These are phyloP conservation scores for Exophiala sp. DNA, from an alignment of 2,329 filamentous ascomycete species.

Conservation along the genomic window DNA sequence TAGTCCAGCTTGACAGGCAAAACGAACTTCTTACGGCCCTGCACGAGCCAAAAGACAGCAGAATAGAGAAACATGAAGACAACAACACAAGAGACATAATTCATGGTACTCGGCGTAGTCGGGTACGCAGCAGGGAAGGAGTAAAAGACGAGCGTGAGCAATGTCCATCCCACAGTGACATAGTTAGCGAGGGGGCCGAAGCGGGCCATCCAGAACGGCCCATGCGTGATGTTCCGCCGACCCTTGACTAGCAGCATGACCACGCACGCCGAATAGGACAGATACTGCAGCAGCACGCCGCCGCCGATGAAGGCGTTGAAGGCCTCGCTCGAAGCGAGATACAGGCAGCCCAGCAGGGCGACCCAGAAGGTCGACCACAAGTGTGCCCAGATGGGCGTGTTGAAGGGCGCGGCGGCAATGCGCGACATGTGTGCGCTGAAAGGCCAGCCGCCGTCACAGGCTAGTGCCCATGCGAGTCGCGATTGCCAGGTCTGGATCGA, in stretches of 20 bases:
- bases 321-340: slow-evolving; percentile 32
- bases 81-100: slow-evolving; percentile 37
- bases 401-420: not conserved
- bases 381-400: not conserved
- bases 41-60: slow-evolving; percentile 34
- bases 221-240: slow-evolving; percentile 41
- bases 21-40: slow-evolving; percentile 30
- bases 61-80: slow-evolving; percentile 33
- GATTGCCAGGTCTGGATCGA: slow-evolving; percentile 2
- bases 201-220: slow-evolving; percentile 45
- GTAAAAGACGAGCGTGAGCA: slow-evolving; percentile 48
- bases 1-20: too few species aligned
- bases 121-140: slow-evolving; percentile 40
- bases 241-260: slow-evolving; percentile 42
- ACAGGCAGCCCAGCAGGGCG: slow-evolving; percentile 43
- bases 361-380: slow-evolving; percentile 24
- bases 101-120: slow-evolving; percentile 35
- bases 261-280: slow-evolving; percentile 44
- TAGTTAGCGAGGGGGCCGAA: slow-evolving; percentile 40
- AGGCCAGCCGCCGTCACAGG: slow-evolving; percentile 3
- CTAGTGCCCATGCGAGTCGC: not conserved
- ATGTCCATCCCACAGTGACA: slow-evolving; percentile 44
- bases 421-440: not conserved
- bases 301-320: slow-evolving; percentile 54
- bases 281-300: slow-evolving; percentile 45